These are phyloP conservation scores for Cucurbita moschata DNA, from an alignment of 306 rosid genomes.

Conservation along the genomic window DNA sequence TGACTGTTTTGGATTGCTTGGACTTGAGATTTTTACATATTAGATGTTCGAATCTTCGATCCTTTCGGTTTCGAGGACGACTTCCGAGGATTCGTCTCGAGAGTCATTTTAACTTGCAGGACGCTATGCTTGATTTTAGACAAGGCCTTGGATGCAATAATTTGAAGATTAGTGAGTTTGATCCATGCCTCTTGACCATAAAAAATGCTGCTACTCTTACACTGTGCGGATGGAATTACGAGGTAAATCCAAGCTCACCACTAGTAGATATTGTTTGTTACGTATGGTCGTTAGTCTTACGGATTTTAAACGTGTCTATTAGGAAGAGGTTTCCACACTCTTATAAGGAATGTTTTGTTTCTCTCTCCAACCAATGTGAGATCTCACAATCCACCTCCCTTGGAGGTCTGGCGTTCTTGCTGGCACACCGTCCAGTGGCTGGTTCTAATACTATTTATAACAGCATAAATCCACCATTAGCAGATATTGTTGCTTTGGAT, in stretches of 20 bases:
- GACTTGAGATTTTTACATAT: constrained; percentile 32
- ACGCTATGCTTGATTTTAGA: constrained; percentile 68
- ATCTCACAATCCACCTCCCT: no score
- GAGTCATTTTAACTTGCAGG: constrained; percentile 46
- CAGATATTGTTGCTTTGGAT: no score
- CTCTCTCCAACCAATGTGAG: no score
- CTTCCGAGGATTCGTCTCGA: constrained; percentile 46
- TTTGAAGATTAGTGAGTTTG: constrained; percentile 36
- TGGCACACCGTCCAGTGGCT: no score
- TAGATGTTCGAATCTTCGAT: constrained; percentile 31
- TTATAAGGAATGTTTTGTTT: no score
- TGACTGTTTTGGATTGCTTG: constrained; percentile 44
- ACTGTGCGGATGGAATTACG: constrained; percentile 49
- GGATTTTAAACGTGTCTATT: no score
- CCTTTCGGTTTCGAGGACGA: constrained; percentile 35
- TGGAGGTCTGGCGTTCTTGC: no score
- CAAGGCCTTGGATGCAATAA: constrained; percentile 19
- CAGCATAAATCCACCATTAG: no score
- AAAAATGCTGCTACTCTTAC: constrained; percentile 53
- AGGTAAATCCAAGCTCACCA: constrained; percentile 21
- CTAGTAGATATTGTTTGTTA: no score
- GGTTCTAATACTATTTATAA: no score
- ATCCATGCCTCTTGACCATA: constrained; percentile 47
- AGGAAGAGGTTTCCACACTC: no score
- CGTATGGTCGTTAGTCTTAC: no score